Evolutionary conservation across 2,329 filamentous ascomycete species (phyloP), one percentile per base, ranked within the genome.

Genomic region (Albophoma yamanashiensis): DNA sequence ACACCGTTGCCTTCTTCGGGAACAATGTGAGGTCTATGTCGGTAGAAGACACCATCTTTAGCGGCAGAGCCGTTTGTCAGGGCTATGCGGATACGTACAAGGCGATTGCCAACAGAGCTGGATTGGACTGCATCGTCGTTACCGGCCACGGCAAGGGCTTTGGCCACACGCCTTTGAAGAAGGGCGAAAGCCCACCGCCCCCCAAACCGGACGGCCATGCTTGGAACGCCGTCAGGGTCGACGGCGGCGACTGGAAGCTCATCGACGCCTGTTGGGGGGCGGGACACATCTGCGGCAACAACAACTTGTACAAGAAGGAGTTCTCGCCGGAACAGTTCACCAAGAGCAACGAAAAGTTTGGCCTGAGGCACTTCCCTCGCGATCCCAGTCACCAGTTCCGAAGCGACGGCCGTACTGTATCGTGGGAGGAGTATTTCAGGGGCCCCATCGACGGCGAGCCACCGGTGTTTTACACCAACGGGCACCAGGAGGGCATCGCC

Each of bases 181-280:
- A 85, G 0, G 89, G 89, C 4, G 79, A 89, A 58, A 76, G 82
- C 0, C 71, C 88, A 0, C 92, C 92, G 2, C 81, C 84, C 0
- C 82, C 80, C 25, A 77, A 86, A 58, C 75, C 82, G 0, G 79
- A 75, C 6, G 83, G 84, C 1, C 93, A 97, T 73, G 93, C 94
- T 0, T 97, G 94, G 94, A 97, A 96, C 68, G 92, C 89, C 0
- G 91, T 97, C 8, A 82, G 85, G 58, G 91, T 97, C 61, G 93
- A 97, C 67, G 83, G 86, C 34, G 91, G 90, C 2, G 83, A 86
- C 64, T 97, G 93, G 93, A 96, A 97, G 74, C 81, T 97, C 1
- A 76, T 97, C 56, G 94, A 99, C 68, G 75, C 89, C 0, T 97
- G 93, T 70, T 99, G 94, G 94, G 94, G 94, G 45, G 91, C 93